These are phyloP conservation scores for Citrus maxima DNA, from an alignment of 345 rosid genomes.

Conservation along the genomic window DNA sequence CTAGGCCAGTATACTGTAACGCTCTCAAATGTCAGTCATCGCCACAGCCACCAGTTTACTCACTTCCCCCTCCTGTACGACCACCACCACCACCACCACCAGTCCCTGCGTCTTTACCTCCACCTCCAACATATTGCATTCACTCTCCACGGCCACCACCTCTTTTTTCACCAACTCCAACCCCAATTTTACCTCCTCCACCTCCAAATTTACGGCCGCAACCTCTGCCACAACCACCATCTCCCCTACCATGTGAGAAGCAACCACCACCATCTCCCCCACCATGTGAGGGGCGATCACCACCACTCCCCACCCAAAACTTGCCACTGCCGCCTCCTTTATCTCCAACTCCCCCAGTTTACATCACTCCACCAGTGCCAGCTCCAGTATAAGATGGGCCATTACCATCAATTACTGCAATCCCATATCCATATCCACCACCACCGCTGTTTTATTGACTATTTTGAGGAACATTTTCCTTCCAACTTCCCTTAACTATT, in stretches of 20 bases:
- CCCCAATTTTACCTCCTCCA: slow-evolving; percentile 9
- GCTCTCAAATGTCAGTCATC: slow-evolving; percentile 39
- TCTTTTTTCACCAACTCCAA: background rate
- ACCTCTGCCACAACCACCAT: slow-evolving; percentile 22
- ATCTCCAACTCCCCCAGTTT: slow-evolving; percentile 11
- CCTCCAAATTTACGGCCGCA: slow-evolving; percentile 8
- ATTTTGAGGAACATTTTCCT: too few species aligned
- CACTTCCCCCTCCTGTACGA: background rate
- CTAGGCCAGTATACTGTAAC: slow-evolving; percentile 48
- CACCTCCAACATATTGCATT: background rate
- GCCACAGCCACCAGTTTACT: background rate
- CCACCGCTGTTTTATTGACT: slow-evolving; percentile 28
- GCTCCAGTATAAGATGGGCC: slow-evolving; percentile 22
- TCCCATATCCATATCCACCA: slow-evolving; percentile 40
- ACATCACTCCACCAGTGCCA: slow-evolving; percentile 13
- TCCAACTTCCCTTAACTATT: slow-evolving; percentile 1
- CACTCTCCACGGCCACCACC: slow-evolving; percentile 10
- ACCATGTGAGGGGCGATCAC: background rate
- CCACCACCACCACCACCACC: background rate
- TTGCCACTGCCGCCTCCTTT: background rate
- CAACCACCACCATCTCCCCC: slow-evolving; percentile 13
- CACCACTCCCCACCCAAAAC: background rate
- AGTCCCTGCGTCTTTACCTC: background rate
- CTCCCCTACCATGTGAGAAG: slow-evolving; percentile 6
- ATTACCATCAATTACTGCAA: slow-evolving; percentile 32